Evolutionary conservation across 2,329 filamentous ascomycete species (phyloP), one percentile per base, ranked within the genome.

Genomic region (Ciborinia camelliae): DNA sequence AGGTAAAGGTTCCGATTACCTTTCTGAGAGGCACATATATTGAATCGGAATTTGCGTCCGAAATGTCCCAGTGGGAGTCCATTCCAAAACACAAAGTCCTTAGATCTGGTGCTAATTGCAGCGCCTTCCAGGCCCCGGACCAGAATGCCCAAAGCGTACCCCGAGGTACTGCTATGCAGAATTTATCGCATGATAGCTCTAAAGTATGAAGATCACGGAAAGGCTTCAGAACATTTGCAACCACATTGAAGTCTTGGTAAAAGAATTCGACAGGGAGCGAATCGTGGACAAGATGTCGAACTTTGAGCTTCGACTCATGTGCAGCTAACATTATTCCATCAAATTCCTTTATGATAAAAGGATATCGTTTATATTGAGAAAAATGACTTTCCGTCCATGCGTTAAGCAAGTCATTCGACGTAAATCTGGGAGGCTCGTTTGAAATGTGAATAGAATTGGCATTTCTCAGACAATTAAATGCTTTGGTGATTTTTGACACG

Each of bases 1-100:
- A 20, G 12, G 15, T 54, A 18, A 54, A 54, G 23, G 3, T 12
- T 4, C 32, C 23, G 3, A 39, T 5, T 7, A 20, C n/a, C 14
- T 54, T 54, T 41, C 52, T 54, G 8, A 54, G 52, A 28, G 52
- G 52, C 35, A 28, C 14, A 39, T 54, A 54, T n/a, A n/a, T n/a
- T n/a, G n/a, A n/a, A n/a, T n/a, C n/a, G n/a, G n/a, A n/a, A n/a
- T n/a, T n/a, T n/a, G n/a, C n/a, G n/a, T n/a, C n/a, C n/a, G n/a
- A n/a, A n/a, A n/a, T n/a, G n/a, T n/a, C n/a, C n/a, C n/a, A n/a
- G n/a, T n/a, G n/a, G n/a, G n/a, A n/a, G n/a, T n/a, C 7, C 14
- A 54, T 26, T 28, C 52, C 52, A 8, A 39, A 8, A 28, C 9
- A 23, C 18, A 39, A 55, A 41, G 35, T 55, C 14, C 41, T 18